Evolutionary conservation across 1,139 yeast species (phyloP).

Genomic region (Geotrichum reessii): DNA sequence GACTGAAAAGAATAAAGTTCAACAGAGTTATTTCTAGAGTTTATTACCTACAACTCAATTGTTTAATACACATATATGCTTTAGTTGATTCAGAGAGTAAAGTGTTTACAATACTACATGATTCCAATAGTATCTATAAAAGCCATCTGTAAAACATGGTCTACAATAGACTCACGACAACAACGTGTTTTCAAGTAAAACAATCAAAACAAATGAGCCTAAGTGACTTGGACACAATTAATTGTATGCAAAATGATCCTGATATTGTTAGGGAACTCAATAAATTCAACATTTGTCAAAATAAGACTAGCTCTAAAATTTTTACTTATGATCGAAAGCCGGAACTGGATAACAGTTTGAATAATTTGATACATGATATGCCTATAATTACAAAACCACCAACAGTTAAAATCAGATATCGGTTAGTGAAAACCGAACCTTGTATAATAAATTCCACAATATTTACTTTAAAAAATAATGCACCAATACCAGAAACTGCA

Average conservation of each 20-base stretch:
- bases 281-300: background rate
- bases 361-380: background rate
- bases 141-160: background rate
- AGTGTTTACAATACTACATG: background rate
- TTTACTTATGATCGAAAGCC: no score
- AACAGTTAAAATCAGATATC: background rate
- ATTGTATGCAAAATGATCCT: background rate
- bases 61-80: no score
- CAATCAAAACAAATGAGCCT: background rate
- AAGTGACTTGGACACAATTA: background rate
- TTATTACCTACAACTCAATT: no score
- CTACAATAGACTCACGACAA: background rate
- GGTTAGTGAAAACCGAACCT: background rate
- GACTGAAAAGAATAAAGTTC: no score
- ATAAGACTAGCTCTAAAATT: background rate
- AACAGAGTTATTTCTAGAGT: conserved; percentile 88
- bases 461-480: background rate
- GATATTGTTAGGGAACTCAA: background rate
- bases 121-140: background rate
- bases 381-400: background rate
- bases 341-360: background rate
- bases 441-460: background rate
- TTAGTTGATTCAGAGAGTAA: no score
- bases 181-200: background rate
- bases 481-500: background rate